phyloP scores from a whole-genome alignment of 164 flowering plant genomes.

The Platanus orientalis region DNA sequence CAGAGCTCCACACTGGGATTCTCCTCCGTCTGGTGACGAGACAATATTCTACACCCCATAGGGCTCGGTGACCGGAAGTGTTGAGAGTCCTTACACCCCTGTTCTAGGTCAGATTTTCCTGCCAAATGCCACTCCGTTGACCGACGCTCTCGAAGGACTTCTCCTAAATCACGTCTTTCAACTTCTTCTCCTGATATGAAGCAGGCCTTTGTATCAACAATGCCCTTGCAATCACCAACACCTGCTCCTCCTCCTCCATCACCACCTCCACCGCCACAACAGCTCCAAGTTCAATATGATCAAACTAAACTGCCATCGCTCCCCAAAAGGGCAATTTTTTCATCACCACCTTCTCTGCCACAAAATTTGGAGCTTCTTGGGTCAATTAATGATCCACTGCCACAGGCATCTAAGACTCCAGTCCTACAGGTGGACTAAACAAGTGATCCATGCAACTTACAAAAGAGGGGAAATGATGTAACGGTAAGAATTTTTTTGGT shows the following conservation, averaged over 20 bases:
- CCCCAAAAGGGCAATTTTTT: conserved; percentile 41
- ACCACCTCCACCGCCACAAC: background rate
- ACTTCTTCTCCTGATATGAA: conserved; percentile 44
- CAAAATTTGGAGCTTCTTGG: conserved; percentile 43
- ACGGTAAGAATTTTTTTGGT: no score
- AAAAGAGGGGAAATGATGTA: no score
- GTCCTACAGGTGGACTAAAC: no score
- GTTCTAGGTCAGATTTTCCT: conserved; percentile 23
- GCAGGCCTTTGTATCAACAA: conserved; percentile 37
- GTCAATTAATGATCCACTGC: conserved; percentile 25
- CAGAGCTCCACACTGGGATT: conserved; percentile 15
- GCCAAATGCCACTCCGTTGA: conserved; percentile 1
- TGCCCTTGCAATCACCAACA: conserved; percentile 23
- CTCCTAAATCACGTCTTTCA: no score
- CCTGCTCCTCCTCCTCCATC: conserved; percentile 14
- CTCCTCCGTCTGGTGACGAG: conserved; percentile 54
- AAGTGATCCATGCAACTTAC: no score
- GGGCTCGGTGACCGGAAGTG: conserved; percentile 42
- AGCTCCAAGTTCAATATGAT: conserved; percentile 13
- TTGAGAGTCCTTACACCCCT: conserved; percentile 35
- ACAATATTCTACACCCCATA: conserved; percentile 64
- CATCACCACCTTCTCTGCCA: conserved; percentile 60
- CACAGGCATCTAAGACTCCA: conserved; percentile 17
- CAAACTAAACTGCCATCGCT: conserved; percentile 19
- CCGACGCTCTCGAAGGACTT: conserved; percentile 48